A percentile compares a stretch with the other conserved stretches of the same genome.
Conservation (phyloP, 2,329 filamentous ascomycete species). For the Zymoseptoria pseudotritici region DNA sequence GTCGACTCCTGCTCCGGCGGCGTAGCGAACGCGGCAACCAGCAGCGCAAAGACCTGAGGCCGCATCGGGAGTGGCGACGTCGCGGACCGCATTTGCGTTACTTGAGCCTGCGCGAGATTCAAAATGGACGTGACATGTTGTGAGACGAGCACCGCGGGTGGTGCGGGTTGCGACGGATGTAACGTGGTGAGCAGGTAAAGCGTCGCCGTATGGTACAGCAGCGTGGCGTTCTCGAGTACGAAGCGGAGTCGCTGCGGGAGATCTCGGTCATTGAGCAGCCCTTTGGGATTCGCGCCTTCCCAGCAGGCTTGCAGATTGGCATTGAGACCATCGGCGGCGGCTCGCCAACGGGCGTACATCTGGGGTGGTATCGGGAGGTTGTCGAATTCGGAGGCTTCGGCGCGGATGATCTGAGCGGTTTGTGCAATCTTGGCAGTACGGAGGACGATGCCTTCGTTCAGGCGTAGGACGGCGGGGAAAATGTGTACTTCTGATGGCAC, state of each 20-base stretch:
- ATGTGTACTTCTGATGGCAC: slow-evolving; percentile 13
- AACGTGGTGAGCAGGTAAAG: slow-evolving; percentile 50
- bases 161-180: slow-evolving; percentile 41
- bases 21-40: slow-evolving; percentile 45
- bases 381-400: slow-evolving; percentile 21
- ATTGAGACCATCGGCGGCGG: slow-evolving; percentile 20
- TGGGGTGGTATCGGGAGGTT: slow-evolving; percentile 12
- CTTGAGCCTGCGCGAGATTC: slow-evolving; percentile 40
- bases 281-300: slow-evolving; percentile 21
- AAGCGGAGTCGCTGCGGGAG: slow-evolving; percentile 42
- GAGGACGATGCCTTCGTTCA: slow-evolving; percentile 40
- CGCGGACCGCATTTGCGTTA: slow-evolving; percentile 36
- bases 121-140: slow-evolving; percentile 34
- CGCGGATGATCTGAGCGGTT: slow-evolving; percentile 35
- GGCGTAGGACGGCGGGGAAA: slow-evolving; percentile 35
- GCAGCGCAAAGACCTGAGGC: slow-evolving; percentile 46
- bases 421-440: slow-evolving; percentile 41
- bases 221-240: slow-evolving; percentile 30
- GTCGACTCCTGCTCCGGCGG: slow-evolving; percentile 37
- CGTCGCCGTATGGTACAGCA: slow-evolving; percentile 42
- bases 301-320: slow-evolving; percentile 24
- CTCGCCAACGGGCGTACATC: slow-evolving; percentile 21
- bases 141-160: slow-evolving; percentile 30
- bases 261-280: slow-evolving; percentile 39
- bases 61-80: slow-evolving; percentile 36